Percentiles rank a stretch among this genome's conserved stretches.
These are phyloP conservation scores for Chrysanthemum seticuspe DNA, from an alignment of 129 eudicot genomes.

Conservation along the genomic window DNA sequence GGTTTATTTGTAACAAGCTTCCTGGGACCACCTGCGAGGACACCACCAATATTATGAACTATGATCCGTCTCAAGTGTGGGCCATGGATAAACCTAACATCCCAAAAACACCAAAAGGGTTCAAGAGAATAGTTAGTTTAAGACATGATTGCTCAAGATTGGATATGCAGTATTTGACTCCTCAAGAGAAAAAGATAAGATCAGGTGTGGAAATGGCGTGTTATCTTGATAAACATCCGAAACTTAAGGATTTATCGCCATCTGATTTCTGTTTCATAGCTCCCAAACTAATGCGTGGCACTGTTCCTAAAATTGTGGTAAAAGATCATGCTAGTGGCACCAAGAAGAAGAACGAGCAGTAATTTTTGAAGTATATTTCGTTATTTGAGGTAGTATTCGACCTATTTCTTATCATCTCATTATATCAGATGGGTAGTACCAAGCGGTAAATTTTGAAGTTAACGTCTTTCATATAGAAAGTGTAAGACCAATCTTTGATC, in stretches of 20 bases:
- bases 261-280: not conserved
- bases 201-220: not conserved
- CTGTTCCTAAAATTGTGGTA: not conserved
- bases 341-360: not conserved
- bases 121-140: conserved; percentile 7
- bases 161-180: conserved; percentile 3
- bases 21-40: conserved; percentile 16
- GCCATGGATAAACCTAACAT: conserved; percentile 6
- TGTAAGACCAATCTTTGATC: too few relatives aligned
- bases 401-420: not conserved
- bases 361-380: too few relatives aligned
- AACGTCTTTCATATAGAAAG: too few relatives aligned
- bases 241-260: not conserved
- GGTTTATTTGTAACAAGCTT: conserved; percentile 1
- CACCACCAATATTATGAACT: not conserved
- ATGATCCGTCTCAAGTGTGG: conserved; percentile 12
- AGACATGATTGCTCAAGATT: not conserved
- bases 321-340: not conserved
- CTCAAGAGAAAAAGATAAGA: conserved; percentile 1
- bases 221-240: conserved; percentile 8
- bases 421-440: not conserved
- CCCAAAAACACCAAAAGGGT: conserved; percentile 13
- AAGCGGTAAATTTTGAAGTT: too few relatives aligned
- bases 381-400: not conserved
- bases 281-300: not conserved